Percentiles rank a stretch among this genome's conserved stretches.
These are phyloP conservation scores for Paracoccidioides lutzii DNA, from an alignment of 2,329 filamentous ascomycete species.

Conservation along the genomic window DNA sequence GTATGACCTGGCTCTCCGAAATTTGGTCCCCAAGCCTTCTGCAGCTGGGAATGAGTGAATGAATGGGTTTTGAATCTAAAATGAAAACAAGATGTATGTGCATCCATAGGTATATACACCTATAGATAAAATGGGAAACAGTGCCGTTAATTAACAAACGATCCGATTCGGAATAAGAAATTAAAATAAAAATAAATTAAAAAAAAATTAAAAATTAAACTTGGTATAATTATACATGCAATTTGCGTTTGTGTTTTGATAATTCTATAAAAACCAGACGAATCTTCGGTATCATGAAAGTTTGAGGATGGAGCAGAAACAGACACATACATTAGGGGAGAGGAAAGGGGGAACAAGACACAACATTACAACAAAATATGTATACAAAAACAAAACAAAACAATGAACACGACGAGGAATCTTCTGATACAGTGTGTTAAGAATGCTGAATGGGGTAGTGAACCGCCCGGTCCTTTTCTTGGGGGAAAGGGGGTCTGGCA, in stretches of 20 bases:
- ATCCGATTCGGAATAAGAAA: too few species aligned
- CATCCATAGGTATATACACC: too few species aligned
- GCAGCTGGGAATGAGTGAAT: neutral
- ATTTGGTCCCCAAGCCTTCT: constrained; percentile 51
- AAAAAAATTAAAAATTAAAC: too few species aligned
- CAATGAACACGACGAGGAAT: too few species aligned
- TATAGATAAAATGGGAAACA: too few species aligned
- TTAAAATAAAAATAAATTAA: too few species aligned
- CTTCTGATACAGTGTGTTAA: neutral
- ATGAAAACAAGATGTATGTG: too few species aligned
- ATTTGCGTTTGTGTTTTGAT: neutral
- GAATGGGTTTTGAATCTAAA: neutral
- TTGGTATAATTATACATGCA: too few species aligned
- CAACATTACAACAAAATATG: too few species aligned
- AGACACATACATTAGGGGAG: neutral
- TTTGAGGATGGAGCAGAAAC: neutral
- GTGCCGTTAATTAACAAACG: too few species aligned
- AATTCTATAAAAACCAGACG: neutral
- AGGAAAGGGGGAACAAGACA: neutral
- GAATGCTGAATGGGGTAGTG: neutral
- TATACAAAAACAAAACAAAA: neutral
- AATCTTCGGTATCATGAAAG: neutral
- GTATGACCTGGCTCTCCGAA: constrained; percentile 82
- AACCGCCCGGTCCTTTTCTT: neutral
- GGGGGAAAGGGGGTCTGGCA: neutral